Evolutionary conservation across 441 rosid genomes (phyloP).

Genomic region (Erysimum pusillum): DNA sequence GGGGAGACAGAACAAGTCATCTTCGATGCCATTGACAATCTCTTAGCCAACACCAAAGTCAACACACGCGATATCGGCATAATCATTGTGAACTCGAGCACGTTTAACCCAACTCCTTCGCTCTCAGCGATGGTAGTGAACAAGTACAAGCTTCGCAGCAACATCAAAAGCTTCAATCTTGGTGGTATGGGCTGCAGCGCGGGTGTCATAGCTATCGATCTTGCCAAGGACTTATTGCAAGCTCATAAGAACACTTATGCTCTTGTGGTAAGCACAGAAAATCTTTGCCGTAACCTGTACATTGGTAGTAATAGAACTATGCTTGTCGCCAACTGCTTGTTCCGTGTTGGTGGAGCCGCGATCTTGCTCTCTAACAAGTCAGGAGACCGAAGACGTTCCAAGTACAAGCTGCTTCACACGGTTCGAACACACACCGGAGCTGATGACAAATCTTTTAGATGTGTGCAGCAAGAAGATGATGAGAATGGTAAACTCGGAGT

Average conservation of each 20-base stretch:
- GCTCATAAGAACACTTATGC: slow-evolving; percentile 45
- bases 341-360: slow-evolving; percentile 47
- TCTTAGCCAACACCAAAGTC: slow-evolving; percentile 69
- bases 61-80: slow-evolving; percentile 80
- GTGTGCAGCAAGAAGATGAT: slow-evolving; percentile 46
- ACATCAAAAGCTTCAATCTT: slow-evolving; percentile 67
- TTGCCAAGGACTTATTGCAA: slow-evolving; percentile 76
- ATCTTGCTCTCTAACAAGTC: slow-evolving; percentile 45
- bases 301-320: slow-evolving; percentile 39
- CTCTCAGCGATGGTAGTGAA: slow-evolving; percentile 89
- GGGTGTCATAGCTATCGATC: slow-evolving; percentile 80
- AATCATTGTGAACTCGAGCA: slow-evolving; percentile 82
- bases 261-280: slow-evolving; percentile 49
- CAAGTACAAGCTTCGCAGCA: slow-evolving; percentile 79
- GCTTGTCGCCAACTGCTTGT: slow-evolving; percentile 42
- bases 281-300: slow-evolving; percentile 42
- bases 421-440: slow-evolving; percentile 47
- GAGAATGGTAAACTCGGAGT: slow-evolving; percentile 24
- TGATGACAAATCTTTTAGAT: slow-evolving; percentile 44
- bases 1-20: slow-evolving; percentile 45
- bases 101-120: slow-evolving; percentile 88
- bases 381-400: slow-evolving; percentile 34
- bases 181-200: slow-evolving; percentile 99
- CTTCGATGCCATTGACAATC: slow-evolving; percentile 68
- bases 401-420: slow-evolving; percentile 43